Evolutionary conservation across 2,329 filamentous ascomycete species (phyloP).

Genomic region (Sclerotinia minor): DNA sequence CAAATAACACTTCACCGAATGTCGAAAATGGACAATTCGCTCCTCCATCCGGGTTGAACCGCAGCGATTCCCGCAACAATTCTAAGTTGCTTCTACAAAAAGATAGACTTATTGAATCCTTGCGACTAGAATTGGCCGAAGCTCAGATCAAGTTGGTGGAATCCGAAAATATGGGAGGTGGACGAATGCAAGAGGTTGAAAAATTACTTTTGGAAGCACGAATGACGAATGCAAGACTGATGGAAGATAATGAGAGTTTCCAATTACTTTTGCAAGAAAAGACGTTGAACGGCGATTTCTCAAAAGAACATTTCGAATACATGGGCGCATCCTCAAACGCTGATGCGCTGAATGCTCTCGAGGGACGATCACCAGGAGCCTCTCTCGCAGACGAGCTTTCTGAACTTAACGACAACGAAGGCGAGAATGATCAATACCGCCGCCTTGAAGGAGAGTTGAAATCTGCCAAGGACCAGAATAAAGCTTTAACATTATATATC

Average conservation of each 20-base stretch:
- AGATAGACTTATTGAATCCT: slow-evolving; percentile 90
- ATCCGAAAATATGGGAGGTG: slow-evolving; percentile 88
- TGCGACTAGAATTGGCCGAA: slow-evolving; percentile 89
- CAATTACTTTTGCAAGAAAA: slow-evolving; percentile 92
- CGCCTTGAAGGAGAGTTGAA: slow-evolving; percentile 78
- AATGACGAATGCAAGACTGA: slow-evolving; percentile 91
- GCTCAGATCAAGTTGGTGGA: slow-evolving; percentile 94
- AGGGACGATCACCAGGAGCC: slow-evolving; percentile 54
- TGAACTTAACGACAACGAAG: slow-evolving; percentile 56
- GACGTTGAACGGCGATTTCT: slow-evolving; percentile 92
- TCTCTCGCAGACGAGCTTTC: slow-evolving; percentile 88
- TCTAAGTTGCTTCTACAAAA: slow-evolving; percentile 92
- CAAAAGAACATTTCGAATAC: slow-evolving; percentile 67
- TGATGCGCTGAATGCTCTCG: slow-evolving; percentile 63
- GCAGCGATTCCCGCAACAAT: slow-evolving; percentile 85
- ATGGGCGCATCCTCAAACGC: slow-evolving; percentile 61
- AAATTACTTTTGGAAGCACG: slow-evolving; percentile 85
- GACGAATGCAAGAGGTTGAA: slow-evolving; percentile 85
- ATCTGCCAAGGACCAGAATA: slow-evolving; percentile 87
- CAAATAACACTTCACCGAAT: slow-evolving; percentile 61
- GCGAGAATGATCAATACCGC: slow-evolving; percentile 61
- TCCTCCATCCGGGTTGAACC: slow-evolving; percentile 77
- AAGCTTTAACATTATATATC: slow-evolving; percentile 95
- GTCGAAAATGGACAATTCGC: slow-evolving; percentile 80
- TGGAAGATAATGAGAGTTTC: slow-evolving; percentile 99